A percentile compares a stretch with the other conserved stretches of the same genome.
Evolutionary conservation across 345 rosid species (phyloP).

Genomic region (Salix exigua): DNA sequence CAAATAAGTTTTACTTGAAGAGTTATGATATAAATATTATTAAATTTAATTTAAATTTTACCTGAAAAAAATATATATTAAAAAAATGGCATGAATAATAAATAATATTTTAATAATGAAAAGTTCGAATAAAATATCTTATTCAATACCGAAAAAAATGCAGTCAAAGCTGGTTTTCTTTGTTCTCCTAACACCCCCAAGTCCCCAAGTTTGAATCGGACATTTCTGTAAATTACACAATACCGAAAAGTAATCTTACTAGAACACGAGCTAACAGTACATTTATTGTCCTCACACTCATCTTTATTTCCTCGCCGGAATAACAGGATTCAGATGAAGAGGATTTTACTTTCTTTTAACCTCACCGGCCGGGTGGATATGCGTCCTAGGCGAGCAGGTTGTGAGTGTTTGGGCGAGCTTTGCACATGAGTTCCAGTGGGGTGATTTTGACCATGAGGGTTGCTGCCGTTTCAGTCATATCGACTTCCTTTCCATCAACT

Average conservation of each 20-base stretch:
- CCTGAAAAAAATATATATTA: no score
- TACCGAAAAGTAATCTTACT: background rate
- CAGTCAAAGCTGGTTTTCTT: no score
- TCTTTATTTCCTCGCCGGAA: background rate
- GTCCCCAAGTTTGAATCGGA: background rate
- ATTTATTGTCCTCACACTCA: background rate
- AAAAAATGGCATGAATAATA: background rate
- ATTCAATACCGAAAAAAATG: no score
- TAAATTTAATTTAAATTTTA: no score
- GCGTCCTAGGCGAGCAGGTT: background rate
- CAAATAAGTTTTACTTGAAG: no score
- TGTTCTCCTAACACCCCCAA: no score
- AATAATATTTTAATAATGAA: no score
- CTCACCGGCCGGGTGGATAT: background rate
- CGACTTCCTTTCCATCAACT: constrained; percentile 7
- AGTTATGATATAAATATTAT: no score
- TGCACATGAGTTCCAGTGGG: constrained; percentile 10
- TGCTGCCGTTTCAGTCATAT: constrained; percentile 19
- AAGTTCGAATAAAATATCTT: no score
- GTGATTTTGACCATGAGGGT: background rate
- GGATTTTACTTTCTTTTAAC: background rate
- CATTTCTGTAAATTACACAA: background rate
- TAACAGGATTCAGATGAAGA: background rate
- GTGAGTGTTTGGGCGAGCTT: background rate
- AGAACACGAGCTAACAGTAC: background rate